These are phyloP conservation scores for Wallacemonas sp. DNA, from an alignment of 208 protist genomes.

Conservation along the genomic window DNA sequence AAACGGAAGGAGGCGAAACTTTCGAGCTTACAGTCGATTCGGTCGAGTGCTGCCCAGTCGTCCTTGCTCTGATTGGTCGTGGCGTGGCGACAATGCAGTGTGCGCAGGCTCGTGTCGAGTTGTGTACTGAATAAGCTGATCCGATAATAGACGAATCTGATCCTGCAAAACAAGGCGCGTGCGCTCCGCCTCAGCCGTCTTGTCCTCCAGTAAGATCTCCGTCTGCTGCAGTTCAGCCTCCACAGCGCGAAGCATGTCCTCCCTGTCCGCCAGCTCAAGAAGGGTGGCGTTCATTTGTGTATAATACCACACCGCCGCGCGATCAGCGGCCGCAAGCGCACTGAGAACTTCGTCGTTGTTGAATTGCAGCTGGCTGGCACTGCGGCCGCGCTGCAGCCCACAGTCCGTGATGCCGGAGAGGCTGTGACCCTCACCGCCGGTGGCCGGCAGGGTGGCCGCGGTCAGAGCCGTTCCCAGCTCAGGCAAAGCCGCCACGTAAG, in stretches of 20 bases:
- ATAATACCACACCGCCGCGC: constrained; percentile 62
- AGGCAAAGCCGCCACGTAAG: not conserved
- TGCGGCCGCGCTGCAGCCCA: not conserved
- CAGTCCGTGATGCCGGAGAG: not conserved
- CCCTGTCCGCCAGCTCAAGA: constrained; percentile 57
- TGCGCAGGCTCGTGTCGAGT: not conserved
- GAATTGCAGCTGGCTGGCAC: not conserved
- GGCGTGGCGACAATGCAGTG: not conserved
- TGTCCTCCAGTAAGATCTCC: constrained; percentile 31
- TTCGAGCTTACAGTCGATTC: too few relatives aligned
- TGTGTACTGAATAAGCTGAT: constrained; percentile 44
- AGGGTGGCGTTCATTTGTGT: constrained; percentile 64
- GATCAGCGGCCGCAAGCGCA: constrained; percentile 66
- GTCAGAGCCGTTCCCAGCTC: too few relatives aligned
- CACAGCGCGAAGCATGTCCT: constrained; percentile 39
- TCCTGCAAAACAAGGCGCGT: constrained; percentile 56
- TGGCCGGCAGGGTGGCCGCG: not conserved
- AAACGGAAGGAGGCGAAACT: too few relatives aligned
- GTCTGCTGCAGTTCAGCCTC: constrained; percentile 37
- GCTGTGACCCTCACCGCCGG: too few relatives aligned
- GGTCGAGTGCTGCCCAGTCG: not conserved
- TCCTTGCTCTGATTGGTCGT: not conserved
- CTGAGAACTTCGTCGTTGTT: constrained; percentile 56
- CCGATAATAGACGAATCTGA: constrained; percentile 75
- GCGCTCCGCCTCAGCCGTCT: constrained; percentile 44